These are phyloP conservation scores for Dioscorea cayenensis DNA, from an alignment of 116 monocot genomes.

Conservation along the genomic window DNA sequence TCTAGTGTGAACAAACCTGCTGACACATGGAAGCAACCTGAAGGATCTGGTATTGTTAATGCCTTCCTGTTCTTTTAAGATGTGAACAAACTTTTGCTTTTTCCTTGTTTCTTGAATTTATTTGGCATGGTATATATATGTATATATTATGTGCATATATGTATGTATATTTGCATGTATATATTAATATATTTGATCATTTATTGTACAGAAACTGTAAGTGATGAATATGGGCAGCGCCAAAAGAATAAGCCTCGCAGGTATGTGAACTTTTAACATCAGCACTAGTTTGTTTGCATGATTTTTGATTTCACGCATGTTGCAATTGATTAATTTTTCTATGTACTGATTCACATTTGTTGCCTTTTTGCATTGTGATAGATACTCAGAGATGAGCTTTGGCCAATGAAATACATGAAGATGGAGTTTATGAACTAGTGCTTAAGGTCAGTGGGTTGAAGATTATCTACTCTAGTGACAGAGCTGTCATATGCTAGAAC, in stretches of 20 bases:
- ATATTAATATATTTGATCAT: neutral
- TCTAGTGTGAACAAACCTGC: constrained; percentile 26
- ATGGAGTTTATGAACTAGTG: constrained; percentile 40
- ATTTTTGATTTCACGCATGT: neutral
- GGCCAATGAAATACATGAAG: constrained; percentile 55
- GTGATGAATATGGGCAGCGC: constrained; percentile 76
- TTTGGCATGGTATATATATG: no score
- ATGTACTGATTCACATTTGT: neutral
- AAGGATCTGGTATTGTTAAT: constrained; percentile 43
- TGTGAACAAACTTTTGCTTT: neutral
- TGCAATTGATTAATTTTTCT: neutral
- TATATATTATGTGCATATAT: no score
- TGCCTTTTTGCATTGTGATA: constrained; percentile 16
- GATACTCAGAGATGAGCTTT: constrained; percentile 95
- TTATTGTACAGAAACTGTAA: constrained; percentile 37
- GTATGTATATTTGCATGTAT: no score
- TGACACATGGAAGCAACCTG: constrained; percentile 34
- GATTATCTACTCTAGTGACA: neutral
- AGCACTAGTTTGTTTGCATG: no score
- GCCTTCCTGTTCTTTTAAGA: neutral
- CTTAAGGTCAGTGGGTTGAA: constrained; percentile 23
- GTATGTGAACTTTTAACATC: constrained; percentile 21
- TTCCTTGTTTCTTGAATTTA: neutral
- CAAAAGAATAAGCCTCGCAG: constrained; percentile 92
- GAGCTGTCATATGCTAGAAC: neutral